phyloP scores from a whole-genome alignment of 345 rosid species.

The Gossypium mustelinum region DNA sequence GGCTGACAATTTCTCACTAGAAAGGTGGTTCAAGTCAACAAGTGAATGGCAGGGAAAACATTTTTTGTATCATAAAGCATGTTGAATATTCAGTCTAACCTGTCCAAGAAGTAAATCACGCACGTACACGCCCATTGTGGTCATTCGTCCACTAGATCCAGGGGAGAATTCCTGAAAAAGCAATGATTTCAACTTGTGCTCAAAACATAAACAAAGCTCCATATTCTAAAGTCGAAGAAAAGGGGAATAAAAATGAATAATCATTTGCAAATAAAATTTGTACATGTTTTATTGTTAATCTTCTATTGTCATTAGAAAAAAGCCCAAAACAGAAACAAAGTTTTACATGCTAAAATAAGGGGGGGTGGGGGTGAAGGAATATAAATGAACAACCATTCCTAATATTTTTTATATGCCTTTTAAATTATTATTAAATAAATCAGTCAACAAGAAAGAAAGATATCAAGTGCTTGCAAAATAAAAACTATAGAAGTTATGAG shows the following conservation, averaged over 20 bases:
- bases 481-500: neutral
- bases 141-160: constrained; percentile 67
- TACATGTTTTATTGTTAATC: neutral
- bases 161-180: constrained; percentile 87
- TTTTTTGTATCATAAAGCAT: constrained; percentile 4
- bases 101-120: constrained; percentile 97
- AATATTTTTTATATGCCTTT: no score
- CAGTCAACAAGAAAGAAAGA: neutral
- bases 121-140: constrained; percentile 89
- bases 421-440: neutral
- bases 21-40: neutral
- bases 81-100: constrained; percentile 37
- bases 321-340: neutral
- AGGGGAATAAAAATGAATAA: neutral
- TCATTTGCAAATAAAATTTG: neutral
- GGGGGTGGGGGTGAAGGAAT: neutral
- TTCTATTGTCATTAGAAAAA: neutral
- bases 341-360: neutral
- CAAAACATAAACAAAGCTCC: constrained; percentile 1
- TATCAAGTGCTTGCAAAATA: neutral
- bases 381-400: neutral
- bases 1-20: neutral
- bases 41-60: neutral
- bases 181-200: neutral
- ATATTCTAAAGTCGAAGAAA: neutral